A percentile compares a stretch with the other conserved stretches of the same genome.
phyloP scores from a whole-genome alignment of 106 monocot genomes.

The Posidonia australis region DNA sequence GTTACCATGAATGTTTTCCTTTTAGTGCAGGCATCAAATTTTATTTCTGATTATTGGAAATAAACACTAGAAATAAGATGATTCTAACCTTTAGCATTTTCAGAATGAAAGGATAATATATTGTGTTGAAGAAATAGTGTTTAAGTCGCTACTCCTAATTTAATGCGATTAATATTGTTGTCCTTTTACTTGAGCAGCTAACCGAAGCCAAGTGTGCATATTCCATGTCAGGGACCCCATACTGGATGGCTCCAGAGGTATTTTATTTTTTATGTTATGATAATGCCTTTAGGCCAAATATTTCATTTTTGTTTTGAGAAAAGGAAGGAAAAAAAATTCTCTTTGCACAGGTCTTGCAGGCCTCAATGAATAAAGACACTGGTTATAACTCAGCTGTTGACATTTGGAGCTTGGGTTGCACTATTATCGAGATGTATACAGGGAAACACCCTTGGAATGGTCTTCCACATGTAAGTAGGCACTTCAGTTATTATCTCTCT shows the following conservation, averaged over 20 bases:
- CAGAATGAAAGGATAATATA: no score
- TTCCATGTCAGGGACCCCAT: conserved; percentile 87
- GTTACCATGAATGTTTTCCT: no score
- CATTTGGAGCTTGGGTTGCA: conserved; percentile 98
- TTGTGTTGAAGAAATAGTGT: no score
- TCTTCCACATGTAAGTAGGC: conserved; percentile 6
- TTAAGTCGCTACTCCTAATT: not conserved
- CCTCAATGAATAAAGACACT: conserved; percentile 71
- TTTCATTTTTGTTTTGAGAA: not conserved
- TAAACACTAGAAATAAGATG: no score
- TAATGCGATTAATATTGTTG: not conserved
- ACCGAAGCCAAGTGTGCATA: conserved; percentile 53
- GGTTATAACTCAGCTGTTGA: conserved; percentile 90
- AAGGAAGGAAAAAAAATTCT: not conserved
- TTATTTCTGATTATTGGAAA: no score
- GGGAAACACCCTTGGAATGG: conserved; percentile 85
- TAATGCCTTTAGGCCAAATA: not conserved
- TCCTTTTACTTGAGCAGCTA: conserved; percentile 35
- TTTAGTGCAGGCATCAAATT: no score
- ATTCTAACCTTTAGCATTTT: no score
- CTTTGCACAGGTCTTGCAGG: conserved; percentile 58
- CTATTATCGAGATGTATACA: conserved; percentile 91
- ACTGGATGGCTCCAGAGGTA: conserved; percentile 99
- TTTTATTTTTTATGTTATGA: not conserved
- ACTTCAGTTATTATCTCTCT: not conserved